Percentiles rank a stretch among this genome's conserved stretches.
phyloP scores from a whole-genome alignment of 1,284 basidiomycete species.

The Phylloboletellus chloephorus region DNA sequence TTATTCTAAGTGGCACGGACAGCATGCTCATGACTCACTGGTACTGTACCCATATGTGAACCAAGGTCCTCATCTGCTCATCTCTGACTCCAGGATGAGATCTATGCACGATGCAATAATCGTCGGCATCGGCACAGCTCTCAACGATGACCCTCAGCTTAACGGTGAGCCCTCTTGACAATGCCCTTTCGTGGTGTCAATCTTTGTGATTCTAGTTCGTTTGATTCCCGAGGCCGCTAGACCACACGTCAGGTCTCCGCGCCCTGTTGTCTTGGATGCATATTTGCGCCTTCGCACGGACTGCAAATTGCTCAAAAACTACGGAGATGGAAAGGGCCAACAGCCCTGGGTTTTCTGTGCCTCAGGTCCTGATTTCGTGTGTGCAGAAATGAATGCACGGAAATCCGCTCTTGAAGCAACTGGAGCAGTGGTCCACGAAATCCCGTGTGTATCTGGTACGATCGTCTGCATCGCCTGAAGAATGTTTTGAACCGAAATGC shows the following conservation, averaged over 20 bases:
- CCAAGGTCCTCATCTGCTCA: slow-evolving; percentile 3
- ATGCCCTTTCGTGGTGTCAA: neutral
- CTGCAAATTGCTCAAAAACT: slow-evolving; percentile 76
- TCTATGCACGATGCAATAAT: slow-evolving; percentile 91
- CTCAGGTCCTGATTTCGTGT: slow-evolving; percentile 15
- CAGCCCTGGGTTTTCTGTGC: slow-evolving; percentile 74
- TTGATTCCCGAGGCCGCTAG: slow-evolving; percentile 40
- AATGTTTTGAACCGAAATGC: slow-evolving; percentile 7
- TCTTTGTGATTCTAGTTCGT: slow-evolving; percentile 37
- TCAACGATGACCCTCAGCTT: slow-evolving; percentile 91
- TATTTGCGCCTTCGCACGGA: slow-evolving; percentile 59
- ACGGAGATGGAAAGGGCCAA: slow-evolving; percentile 51
- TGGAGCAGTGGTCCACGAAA: slow-evolving; percentile 51
- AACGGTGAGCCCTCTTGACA: slow-evolving; percentile 57
- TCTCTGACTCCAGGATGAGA: slow-evolving; percentile 56
- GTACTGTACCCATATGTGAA: slow-evolving; percentile 37
- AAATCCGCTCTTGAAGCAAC: slow-evolving; percentile 43
- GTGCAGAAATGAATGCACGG: slow-evolving; percentile 36
- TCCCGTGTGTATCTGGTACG: slow-evolving; percentile 33
- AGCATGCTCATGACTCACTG: slow-evolving; percentile 95
- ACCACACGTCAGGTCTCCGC: slow-evolving; percentile 51
- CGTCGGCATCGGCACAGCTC: slow-evolving; percentile 84
- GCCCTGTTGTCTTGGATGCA: slow-evolving; percentile 83
- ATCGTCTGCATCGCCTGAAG: slow-evolving; percentile 4
- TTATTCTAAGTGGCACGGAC: slow-evolving; percentile 80